phyloP scores from a whole-genome alignment of 177 flowering plant genomes.

The Vitis hybrid region DNA sequence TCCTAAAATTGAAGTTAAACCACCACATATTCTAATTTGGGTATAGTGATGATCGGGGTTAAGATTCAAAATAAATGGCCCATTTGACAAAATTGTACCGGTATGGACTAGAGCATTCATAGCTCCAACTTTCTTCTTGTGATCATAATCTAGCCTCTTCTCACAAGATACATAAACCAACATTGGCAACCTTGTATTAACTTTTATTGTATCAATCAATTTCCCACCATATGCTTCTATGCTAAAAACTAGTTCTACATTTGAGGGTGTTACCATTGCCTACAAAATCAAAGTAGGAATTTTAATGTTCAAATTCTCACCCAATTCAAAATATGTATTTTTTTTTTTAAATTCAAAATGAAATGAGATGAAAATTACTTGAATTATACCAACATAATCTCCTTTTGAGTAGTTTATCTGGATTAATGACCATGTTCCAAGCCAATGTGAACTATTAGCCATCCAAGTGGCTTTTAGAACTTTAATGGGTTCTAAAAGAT shows the following conservation, averaged over 20 bases:
- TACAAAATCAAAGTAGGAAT: constrained; percentile 13
- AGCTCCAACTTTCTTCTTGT: constrained; percentile 97
- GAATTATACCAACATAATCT: constrained; percentile 85
- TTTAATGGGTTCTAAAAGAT: constrained; percentile 42
- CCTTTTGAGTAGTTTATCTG: constrained; percentile 74
- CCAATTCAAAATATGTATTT: background rate
- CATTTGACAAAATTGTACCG: constrained; percentile 87
- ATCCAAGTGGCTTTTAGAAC: constrained; percentile 90
- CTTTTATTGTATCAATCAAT: constrained; percentile 65
- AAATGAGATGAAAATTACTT: constrained; percentile 39
- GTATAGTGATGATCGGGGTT: constrained; percentile 88
- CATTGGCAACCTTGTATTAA: constrained; percentile 79
- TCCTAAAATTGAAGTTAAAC: no score
- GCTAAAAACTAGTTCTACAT: constrained; percentile 66
- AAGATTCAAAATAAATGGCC: constrained; percentile 83
- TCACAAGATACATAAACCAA: constrained; percentile 91
- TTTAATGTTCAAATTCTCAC: background rate
- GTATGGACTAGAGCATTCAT: constrained; percentile 89
- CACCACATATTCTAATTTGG: constrained; percentile 11
- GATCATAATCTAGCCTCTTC: constrained; percentile 84
- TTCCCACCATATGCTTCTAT: constrained; percentile 49
- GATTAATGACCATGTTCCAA: constrained; percentile 78
- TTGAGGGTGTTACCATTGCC: constrained; percentile 88
- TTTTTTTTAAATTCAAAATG: background rate
- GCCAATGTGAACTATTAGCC: constrained; percentile 92